Percentiles rank a stretch among this genome's conserved stretches.
Evolutionary conservation across 495 filamentous ascomycete species (phyloP).

Genomic region (Aspergillus carlsbadensis): DNA sequence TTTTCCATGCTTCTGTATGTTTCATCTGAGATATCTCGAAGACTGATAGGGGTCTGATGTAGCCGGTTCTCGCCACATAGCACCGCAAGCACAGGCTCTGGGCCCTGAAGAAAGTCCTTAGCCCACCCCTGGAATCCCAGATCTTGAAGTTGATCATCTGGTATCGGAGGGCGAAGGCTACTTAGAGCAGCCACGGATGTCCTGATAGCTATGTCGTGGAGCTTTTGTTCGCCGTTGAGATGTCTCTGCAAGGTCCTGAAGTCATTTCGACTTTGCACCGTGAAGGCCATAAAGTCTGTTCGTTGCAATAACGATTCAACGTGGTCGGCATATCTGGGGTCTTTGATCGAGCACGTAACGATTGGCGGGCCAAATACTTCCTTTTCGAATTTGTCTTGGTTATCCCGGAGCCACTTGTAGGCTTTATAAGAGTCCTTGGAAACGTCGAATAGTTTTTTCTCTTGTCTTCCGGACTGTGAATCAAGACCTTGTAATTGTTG

Average conservation of each 20-base stretch:
- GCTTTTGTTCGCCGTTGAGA: slow-evolving; percentile 46
- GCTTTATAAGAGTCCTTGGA: slow-evolving; percentile 63
- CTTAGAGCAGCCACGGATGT: slow-evolving; percentile 47
- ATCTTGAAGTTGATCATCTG: slow-evolving; percentile 49
- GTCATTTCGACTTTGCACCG: slow-evolving; percentile 69
- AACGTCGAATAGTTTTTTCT: slow-evolving; percentile 54
- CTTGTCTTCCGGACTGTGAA: slow-evolving; percentile 74
- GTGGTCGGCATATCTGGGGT: slow-evolving; percentile 67
- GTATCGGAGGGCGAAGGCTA: slow-evolving; percentile 53
- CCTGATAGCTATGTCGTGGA: slow-evolving; percentile 67
- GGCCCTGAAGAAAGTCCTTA: slow-evolving; percentile 73
- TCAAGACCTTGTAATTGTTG: slow-evolving; percentile 59
- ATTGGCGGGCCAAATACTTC: slow-evolving; percentile 84
- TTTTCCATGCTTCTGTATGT: slow-evolving; percentile 60
- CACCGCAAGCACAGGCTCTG: slow-evolving; percentile 83
- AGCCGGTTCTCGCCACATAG: slow-evolving; percentile 68
- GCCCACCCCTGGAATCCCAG: slow-evolving; percentile 80
- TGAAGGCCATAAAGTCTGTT: slow-evolving; percentile 70
- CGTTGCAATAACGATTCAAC: slow-evolving; percentile 69
- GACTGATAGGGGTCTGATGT: slow-evolving; percentile 63
- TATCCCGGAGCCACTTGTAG: slow-evolving; percentile 77
- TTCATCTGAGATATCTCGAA: slow-evolving; percentile 59
- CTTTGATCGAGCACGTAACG: slow-evolving; percentile 76
- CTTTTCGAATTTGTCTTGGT: slow-evolving; percentile 71
- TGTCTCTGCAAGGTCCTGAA: slow-evolving; percentile 61